Evolutionary conservation across 371 early-diverging fungal species (phyloP).

Genomic region (Fennellomyces sp.): DNA sequence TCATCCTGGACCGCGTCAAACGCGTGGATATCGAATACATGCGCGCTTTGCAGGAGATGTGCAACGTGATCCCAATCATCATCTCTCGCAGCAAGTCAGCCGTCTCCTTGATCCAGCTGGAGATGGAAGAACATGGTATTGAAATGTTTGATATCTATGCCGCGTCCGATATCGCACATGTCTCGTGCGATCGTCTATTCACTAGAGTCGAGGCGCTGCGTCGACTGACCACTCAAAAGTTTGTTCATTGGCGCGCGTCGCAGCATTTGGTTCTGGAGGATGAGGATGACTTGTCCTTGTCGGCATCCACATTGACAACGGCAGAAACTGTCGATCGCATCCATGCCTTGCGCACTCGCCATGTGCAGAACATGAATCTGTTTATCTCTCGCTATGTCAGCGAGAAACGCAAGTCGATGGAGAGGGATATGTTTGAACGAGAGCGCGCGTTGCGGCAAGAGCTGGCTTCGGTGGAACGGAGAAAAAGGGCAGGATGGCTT

Average conservation of each 20-base stretch:
- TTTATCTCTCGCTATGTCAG: constrained; percentile 27
- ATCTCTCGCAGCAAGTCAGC: constrained; percentile 64
- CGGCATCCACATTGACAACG: constrained; percentile 16
- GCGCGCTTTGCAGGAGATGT: constrained; percentile 58
- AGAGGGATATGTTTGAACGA: constrained; percentile 19
- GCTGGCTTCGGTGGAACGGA: constrained; percentile 14
- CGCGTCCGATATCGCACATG: not conserved
- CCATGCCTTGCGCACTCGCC: constrained; percentile 14
- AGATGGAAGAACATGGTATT: constrained; percentile 49
- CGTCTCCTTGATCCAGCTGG: constrained; percentile 7
- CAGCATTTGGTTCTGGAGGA: constrained; percentile 11
- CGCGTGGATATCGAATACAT: constrained; percentile 79
- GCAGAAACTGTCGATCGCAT: constrained; percentile 26
- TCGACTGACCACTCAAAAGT: constrained; percentile 54
- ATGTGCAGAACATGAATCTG: constrained; percentile 22
- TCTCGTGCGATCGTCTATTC: constrained; percentile 5
- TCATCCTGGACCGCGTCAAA: constrained; percentile 66
- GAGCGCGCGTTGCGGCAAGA: constrained; percentile 13
- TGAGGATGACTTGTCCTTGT: not conserved
- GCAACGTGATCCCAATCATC: constrained; percentile 68
- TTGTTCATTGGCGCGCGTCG: constrained; percentile 53
- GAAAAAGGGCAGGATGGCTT: constrained; percentile 15
- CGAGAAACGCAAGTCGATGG: constrained; percentile 23
- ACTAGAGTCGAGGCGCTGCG: constrained; percentile 44
- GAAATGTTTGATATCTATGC: constrained; percentile 20